Base-by-base conservation (phyloP, 495 filamentous ascomycete species). In the Aspergillus sparsus region DNA sequence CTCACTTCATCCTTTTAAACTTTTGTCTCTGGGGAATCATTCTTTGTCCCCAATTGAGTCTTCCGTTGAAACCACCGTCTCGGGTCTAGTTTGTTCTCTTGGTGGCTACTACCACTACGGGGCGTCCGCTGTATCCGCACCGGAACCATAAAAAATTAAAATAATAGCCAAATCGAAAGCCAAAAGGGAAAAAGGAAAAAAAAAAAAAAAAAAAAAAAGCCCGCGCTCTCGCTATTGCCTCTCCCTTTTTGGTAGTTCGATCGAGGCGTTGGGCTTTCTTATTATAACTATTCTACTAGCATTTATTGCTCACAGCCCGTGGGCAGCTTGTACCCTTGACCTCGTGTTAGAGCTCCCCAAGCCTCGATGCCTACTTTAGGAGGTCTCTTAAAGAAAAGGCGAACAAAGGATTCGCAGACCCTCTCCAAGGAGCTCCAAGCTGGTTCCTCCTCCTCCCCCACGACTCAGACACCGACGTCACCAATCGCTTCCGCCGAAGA, bases 371-470 rank as follows among this genome's bases (percentile, higher is more conserved):
- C 75, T 72, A 79, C 69, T 59, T 67, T 80, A 72, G 78, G 78
- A 74, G 89, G 91, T 63, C 88, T 97, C 69, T 84, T 98, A 69
- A 98, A 97, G 84, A 97, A 96, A 87, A 92, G 95, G 83, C 87
- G 91, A 83, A 95, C 93, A 78, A 96, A 91, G 86, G 88, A 91
- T 73, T 80, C 77, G 68, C 75, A 78, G 65, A 73, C 73, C 70
- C 76, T 80, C 70, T 75, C 76, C 62, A 83, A 83, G 70, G 82
- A 85, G 70, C 68, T 74, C 52, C 61, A 70, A 62, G 68, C 68
- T 68, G 82, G 82, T 67, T 83, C 81, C 64, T 87, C 87, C 64
- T 87, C 87, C 68, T 82, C 87, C 57, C 77, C 79, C 31, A 73
- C 73, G 53, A 66, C 67, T 58, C 68, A 71, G 78, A 77, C 72